A percentile compares a stretch with the other conserved stretches of the same genome.
Conservation (phyloP, 2,329 filamentous ascomycete genomes). For the Colletotrichum aenigma region DNA sequence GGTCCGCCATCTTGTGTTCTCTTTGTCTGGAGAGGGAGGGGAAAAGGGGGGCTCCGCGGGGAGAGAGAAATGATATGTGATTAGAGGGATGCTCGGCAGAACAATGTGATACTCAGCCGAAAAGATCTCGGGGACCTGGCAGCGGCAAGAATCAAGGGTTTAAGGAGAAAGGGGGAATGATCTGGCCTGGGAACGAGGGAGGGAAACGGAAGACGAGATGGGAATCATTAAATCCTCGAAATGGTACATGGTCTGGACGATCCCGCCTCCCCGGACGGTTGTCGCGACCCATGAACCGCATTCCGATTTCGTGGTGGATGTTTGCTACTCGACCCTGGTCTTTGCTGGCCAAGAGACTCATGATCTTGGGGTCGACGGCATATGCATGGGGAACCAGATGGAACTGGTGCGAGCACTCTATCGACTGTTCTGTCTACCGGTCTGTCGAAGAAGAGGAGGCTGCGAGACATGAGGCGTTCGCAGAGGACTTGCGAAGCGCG, state of each 20-base stretch:
- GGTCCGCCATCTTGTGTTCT: conserved; percentile 21
- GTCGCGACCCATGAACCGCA: background rate
- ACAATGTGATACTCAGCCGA: background rate
- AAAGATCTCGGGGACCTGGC: background rate
- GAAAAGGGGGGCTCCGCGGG: background rate
- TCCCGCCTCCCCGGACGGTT: background rate
- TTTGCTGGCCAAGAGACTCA: background rate
- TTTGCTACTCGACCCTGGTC: background rate
- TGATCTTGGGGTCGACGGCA: background rate
- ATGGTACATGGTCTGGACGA: background rate
- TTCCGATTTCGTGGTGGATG: background rate
- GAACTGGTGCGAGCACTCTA: background rate
- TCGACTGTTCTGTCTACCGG: background rate
- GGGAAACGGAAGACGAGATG: background rate
- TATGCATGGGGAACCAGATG: background rate
- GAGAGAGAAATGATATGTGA: background rate
- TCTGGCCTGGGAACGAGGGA: background rate
- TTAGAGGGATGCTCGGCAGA: background rate
- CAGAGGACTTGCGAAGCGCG: background rate
- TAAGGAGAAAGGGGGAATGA: background rate
- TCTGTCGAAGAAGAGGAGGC: background rate
- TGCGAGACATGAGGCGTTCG: background rate
- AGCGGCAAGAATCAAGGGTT: background rate
- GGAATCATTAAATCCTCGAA: background rate
- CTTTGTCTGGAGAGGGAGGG: background rate